Conservation (phyloP, 176 grass and related monocot genomes). For the Triticum turgidum region DNA sequence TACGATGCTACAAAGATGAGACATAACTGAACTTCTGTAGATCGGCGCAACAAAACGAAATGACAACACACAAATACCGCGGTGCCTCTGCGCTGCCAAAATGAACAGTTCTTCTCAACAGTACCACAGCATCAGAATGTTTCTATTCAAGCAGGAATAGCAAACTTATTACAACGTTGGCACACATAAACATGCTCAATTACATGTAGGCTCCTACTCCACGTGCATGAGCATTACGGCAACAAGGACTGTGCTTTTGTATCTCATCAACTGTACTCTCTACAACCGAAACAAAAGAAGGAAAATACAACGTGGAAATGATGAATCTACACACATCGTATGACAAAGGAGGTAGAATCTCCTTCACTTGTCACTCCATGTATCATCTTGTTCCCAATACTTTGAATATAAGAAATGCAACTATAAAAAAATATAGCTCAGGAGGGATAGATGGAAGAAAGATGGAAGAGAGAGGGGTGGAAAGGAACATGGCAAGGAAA, state of each 20-base stretch:
- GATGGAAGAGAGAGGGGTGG: rapidly evolving
- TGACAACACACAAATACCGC: conserved; percentile 21
- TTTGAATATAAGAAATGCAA: background rate
- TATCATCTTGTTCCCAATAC: background rate
- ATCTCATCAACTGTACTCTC: conserved; percentile 12
- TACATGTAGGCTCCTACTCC: conserved; percentile 32
- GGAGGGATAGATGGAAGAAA: conserved; percentile 64
- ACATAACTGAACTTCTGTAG: conserved; percentile 25
- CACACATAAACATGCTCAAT: conserved; percentile 32
- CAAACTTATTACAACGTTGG: conserved; percentile 33
- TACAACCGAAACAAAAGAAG: background rate
- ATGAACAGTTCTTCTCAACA: background rate
- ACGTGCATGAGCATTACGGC: conserved; percentile 40
- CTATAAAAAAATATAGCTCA: conserved; percentile 46
- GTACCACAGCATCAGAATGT: conserved; percentile 17
- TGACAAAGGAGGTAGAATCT: background rate
- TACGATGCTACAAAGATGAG: background rate
- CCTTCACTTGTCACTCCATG: background rate
- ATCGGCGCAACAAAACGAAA: conserved; percentile 43
- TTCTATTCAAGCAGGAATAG: conserved; percentile 16
- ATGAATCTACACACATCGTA: background rate
- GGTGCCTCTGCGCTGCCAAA: background rate
- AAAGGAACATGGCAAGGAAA: rapidly evolving
- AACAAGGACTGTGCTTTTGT: conserved; percentile 30
- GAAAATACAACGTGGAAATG: background rate